Conservation (phyloP, 257 asterid species). For the Solanum pinnatisectum region DNA sequence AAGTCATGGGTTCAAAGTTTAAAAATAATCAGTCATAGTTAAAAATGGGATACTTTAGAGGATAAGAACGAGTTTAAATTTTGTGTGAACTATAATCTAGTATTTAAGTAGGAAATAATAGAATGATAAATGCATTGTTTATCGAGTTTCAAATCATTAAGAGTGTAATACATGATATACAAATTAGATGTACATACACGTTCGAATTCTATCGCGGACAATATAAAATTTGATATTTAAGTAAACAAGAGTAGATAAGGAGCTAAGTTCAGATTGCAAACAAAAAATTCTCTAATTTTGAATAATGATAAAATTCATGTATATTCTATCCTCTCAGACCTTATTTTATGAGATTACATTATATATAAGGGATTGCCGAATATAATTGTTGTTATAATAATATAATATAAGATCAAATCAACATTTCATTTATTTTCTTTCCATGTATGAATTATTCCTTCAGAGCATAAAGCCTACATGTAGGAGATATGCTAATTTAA, state of each 20-base stretch:
- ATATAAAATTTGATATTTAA: not conserved
- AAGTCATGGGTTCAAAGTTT: not conserved
- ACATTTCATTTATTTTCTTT: not conserved
- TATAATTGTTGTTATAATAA: not conserved
- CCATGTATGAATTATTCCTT: not conserved
- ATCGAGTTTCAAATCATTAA: not conserved
- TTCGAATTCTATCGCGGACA: not conserved
- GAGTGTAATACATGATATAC: not conserved
- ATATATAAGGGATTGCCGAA: not conserved
- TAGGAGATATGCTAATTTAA: not conserved
- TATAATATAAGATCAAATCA: not conserved
- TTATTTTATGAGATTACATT: too few species aligned
- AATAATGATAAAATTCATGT: too few species aligned
- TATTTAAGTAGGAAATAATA: not conserved
- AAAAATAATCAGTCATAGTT: too few species aligned
- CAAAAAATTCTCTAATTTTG: not conserved
- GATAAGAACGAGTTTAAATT: not conserved
- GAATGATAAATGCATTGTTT: not conserved
- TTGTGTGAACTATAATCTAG: not conserved
- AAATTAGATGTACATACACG: not conserved
- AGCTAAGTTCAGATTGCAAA: not conserved
- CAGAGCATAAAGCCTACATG: not conserved
- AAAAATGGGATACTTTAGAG: not conserved
- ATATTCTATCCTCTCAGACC: rapidly evolving
- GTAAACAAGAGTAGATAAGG: not conserved